Evolutionary conservation across 129 eudicot genomes (phyloP), one percentile per base, ranked within the genome.

Genomic region (Saussurea involucrata): DNA sequence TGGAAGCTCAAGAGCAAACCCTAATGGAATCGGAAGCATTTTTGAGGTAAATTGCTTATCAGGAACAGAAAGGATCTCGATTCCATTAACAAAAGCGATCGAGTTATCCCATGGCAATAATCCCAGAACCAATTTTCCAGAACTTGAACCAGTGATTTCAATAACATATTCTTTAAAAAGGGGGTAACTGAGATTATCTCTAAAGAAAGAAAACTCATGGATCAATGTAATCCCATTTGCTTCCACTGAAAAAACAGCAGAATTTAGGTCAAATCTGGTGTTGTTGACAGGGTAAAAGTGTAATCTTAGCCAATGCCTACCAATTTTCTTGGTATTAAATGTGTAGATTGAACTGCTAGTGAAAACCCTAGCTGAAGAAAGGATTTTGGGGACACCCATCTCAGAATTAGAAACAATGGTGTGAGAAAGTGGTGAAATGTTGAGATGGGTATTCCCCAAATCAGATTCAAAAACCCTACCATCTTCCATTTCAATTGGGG

Each of bases 151-250:
- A 24, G 67, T 63, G 6, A 86, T 80, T 32, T 83, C 82, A 63
- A 86, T 73, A 24, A 86, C 75, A 83, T 82, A 86, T 76, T 86
- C 89, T 70, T 86, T 86, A 24, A 79, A 64, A 18, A 83, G 58
- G 66, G 78, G 83, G 61, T 13, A 37, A 37, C 67, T 79, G 3
- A 53, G n/a, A 55, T 77, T 80, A 29, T 65, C 80, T 53, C 68
- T 86, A 71, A 84, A 86, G 63, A 86, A 86, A 5, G 85, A 60
- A 79, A 86, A 86, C 76, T 79, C 87, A 76, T 86, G 87, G 76
- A 86, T 84, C 80, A 86, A 77, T 37, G 84, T 82, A 32, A 82
- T 66, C 78, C 85, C 89, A 83, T 86, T 86, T 12, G 89, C 89
- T 40, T 75, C 82, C 63, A 86, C 89, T 29, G 89, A 82, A 63